Evolutionary conservation across 2,329 filamentous ascomycete genomes (phyloP).

Genomic region (Eurotiales sp.): DNA sequence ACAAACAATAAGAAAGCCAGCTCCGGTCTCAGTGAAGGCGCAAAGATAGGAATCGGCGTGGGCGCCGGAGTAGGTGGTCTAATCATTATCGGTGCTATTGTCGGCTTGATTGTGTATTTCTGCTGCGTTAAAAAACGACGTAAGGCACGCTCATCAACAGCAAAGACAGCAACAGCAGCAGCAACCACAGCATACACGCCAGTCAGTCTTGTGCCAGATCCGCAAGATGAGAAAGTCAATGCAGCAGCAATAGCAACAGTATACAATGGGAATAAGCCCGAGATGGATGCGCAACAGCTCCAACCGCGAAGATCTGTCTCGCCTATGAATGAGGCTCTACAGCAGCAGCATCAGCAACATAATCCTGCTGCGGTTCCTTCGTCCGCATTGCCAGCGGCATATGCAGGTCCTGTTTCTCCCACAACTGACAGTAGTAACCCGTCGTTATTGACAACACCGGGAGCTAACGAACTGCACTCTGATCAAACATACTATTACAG

Average conservation of each 20-base stretch:
- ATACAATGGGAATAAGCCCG: conserved; percentile 5
- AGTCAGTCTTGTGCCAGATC: no score
- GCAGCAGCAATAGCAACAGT: background rate
- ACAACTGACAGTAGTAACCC: background rate
- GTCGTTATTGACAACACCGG: background rate
- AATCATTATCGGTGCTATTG: background rate
- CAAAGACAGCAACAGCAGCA: background rate
- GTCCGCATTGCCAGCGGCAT: background rate
- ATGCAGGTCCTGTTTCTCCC: background rate
- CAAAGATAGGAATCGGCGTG: conserved; percentile 13
- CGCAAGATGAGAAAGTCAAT: background rate
- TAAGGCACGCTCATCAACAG: background rate
- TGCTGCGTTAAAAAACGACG: background rate
- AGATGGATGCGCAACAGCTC: conserved; percentile 8
- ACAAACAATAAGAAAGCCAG: background rate
- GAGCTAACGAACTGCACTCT: conserved; percentile 1
- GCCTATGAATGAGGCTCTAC: background rate
- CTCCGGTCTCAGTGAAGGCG: conserved; percentile 6
- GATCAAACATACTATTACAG: conserved; percentile 10
- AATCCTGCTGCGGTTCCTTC: conserved; percentile 2
- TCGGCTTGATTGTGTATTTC: background rate
- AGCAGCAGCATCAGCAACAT: no score
- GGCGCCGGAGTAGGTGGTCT: conserved; percentile 9
- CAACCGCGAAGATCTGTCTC: background rate
- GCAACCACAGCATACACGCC: background rate